Base-by-base conservation (phyloP, 495 filamentous ascomycete genomes). In the Alectoria sarmentosa region DNA sequence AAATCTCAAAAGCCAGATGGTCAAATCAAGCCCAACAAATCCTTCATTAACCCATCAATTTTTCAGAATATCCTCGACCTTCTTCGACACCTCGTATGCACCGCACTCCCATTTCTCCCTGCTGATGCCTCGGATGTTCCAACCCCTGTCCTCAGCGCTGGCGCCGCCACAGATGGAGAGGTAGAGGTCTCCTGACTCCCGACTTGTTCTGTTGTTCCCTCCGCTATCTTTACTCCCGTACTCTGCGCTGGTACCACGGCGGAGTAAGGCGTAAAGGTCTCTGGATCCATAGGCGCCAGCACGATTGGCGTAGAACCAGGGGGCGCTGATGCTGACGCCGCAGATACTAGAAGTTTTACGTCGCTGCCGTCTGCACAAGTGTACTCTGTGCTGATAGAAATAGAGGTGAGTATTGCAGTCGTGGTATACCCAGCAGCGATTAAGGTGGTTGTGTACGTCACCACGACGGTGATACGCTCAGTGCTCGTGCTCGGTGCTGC, bases 381-480 rank as follows among this genome's bases (percentile, higher is more conserved):
- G n/a, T 34, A 52, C 4, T 15, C 11, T 17, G 65, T 67, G 23
- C 46, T 60, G n/a, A 28, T 63, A 4, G 55, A 37, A n/a, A 19
- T 7, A 6, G 54, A 21, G 28, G 54, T 67, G 10, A 41, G 6
- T 15, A 56, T 63, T 39, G 41, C 17, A 19, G 52, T 66, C 14
- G 49, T n/a, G 9, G 48, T 38, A 32, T 44, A 26, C 32, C 36
- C 34, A 32, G 39, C 39, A 11, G 62, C 39, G 42, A 42, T 32
- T n/a, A 19, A 19, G 21, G 32, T 32, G 41, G 42, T 55, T 36
- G 52, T 34, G 17, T 55, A 34, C 34, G 52, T 55, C 15, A 21
- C 3, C 2, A 21, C 30, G 30, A 55, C 15, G 52, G 30, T 32
- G 28, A 9, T 52, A 57, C 30, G 42, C 5, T 37, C 38, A 21